These are phyloP conservation scores for Neurospora sp. DNA, from an alignment of 495 filamentous ascomycete genomes.

Conservation along the genomic window DNA sequence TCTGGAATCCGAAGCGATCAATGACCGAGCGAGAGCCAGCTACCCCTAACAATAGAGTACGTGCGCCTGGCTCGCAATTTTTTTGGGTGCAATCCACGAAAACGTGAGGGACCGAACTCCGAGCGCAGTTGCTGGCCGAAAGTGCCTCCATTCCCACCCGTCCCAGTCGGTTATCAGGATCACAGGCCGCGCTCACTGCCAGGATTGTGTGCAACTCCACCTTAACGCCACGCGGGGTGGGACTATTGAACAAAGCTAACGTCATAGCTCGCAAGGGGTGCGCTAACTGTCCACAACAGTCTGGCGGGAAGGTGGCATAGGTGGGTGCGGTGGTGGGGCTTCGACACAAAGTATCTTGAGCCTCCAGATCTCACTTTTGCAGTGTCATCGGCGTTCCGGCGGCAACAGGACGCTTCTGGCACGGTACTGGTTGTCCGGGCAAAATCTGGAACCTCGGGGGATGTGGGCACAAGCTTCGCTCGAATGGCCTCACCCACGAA, in stretches of 20 bases:
- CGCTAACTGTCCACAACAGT: not conserved
- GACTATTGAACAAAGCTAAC: not conserved
- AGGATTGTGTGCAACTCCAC: not conserved
- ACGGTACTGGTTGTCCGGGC: not conserved
- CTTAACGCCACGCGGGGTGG: not conserved
- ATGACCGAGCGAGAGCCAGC: not conserved
- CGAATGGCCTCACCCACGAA: not conserved
- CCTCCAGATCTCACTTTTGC: slow-evolving; percentile 14
- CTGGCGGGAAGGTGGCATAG: not conserved
- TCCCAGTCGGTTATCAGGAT: not conserved
- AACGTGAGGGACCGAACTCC: not conserved
- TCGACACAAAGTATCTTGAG: not conserved
- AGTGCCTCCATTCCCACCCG: not conserved
- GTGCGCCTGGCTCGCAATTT: not conserved
- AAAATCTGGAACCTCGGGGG: not conserved
- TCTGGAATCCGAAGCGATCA: not conserved
- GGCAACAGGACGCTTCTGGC: not conserved
- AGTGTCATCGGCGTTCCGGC: slow-evolving; percentile 8
- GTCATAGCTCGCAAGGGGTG: slow-evolving; percentile 8
- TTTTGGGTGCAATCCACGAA: not conserved
- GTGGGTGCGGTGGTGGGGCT: not conserved
- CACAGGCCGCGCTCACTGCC: not conserved
- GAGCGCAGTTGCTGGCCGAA: not conserved
- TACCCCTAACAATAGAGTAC: not conserved
- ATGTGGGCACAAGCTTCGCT: not conserved